Evolutionary conservation across 257 asterid species (phyloP).

Genomic region (Solanum microdontum): DNA sequence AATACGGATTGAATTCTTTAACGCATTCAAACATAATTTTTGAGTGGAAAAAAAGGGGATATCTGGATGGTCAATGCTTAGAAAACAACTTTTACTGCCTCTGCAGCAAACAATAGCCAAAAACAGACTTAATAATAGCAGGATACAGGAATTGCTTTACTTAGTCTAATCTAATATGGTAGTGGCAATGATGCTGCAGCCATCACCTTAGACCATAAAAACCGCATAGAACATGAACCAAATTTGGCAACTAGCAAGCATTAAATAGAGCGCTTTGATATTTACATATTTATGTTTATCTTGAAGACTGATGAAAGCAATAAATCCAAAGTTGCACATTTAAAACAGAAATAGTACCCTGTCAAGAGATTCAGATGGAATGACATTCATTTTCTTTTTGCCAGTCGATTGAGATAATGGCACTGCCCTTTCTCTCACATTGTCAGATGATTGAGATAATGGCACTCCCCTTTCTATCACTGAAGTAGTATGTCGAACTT

Average conservation of each 20-base stretch:
- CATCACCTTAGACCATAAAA: background rate
- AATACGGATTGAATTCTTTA: background rate
- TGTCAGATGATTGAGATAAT: constrained; percentile 20
- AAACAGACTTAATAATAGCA: background rate
- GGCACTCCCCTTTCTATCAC: constrained; percentile 21
- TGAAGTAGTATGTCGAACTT: constrained; percentile 16
- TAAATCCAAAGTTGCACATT: background rate
- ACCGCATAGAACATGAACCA: background rate
- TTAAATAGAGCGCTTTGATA: background rate
- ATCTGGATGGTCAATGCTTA: background rate
- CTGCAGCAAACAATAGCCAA: background rate
- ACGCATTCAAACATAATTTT: background rate
- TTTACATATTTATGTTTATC: background rate
- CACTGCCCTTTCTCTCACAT: constrained; percentile 18
- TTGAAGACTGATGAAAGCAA: background rate
- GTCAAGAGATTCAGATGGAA: constrained; percentile 51
- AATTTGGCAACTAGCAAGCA: background rate
- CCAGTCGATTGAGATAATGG: constrained; percentile 22
- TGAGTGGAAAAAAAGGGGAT: background rate
- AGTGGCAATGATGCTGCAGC: background rate
- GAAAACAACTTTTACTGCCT: background rate
- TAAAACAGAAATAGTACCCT: constrained; percentile 27
- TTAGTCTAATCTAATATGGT: background rate
- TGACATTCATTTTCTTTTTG: constrained; percentile 28
- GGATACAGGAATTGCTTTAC: background rate